Evolutionary conservation across 805 yeast genomes (phyloP).

Genomic region (Kodamaea sagamina): DNA sequence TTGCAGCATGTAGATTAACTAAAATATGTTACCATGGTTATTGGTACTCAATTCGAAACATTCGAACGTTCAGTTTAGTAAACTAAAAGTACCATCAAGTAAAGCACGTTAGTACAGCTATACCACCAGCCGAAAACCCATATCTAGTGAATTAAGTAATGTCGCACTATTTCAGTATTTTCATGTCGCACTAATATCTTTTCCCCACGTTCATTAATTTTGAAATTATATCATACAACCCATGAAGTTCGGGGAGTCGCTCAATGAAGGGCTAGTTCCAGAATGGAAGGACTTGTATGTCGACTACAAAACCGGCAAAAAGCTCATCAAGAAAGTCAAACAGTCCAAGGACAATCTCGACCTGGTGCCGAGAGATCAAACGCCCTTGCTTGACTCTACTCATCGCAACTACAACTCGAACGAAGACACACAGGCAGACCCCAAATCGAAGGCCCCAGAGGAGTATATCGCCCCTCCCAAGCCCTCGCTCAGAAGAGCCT

Average conservation of each 20-base stretch:
- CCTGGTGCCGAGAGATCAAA: conserved; percentile 5
- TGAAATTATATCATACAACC: neutral
- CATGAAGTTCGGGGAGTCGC: conserved; percentile 72
- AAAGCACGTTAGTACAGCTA: no score
- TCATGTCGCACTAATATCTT: neutral
- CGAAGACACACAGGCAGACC: conserved; percentile 15
- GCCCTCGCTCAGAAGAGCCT: conserved; percentile 15
- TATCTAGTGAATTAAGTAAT: no score
- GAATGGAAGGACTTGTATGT: conserved; percentile 87
- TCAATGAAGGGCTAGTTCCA: conserved; percentile 71
- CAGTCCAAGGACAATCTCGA: neutral
- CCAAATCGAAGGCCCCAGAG: conserved; percentile 20
- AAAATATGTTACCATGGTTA: no score
- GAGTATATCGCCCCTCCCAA: conserved; percentile 8
- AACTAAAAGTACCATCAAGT: no score
- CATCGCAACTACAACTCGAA: conserved; percentile 23
- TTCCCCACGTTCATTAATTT: conserved; percentile 2
- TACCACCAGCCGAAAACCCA: no score
- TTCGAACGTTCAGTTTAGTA: no score
- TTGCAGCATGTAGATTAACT: no score
- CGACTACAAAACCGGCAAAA: conserved; percentile 65
- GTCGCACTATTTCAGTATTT: no score
- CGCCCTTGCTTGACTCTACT: conserved; percentile 13
- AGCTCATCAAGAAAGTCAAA: conserved; percentile 45
- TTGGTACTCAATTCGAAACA: no score